These are phyloP conservation scores for Stenocarpella maydis DNA, from an alignment of 2,329 filamentous ascomycete species.

Conservation along the genomic window DNA sequence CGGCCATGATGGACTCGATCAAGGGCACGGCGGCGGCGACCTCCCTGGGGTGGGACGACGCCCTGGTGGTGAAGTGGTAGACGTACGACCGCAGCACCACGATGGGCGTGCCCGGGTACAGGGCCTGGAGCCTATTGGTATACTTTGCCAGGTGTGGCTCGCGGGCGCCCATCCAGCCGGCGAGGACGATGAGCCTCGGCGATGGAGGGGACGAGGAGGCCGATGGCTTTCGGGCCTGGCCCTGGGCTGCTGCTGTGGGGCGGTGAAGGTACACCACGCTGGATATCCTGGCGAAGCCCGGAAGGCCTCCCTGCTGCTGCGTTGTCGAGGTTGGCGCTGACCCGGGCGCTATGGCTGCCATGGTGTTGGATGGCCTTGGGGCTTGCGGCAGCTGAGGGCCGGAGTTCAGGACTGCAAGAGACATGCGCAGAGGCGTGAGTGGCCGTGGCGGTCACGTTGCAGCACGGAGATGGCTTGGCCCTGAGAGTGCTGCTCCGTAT, in stretches of 20 bases:
- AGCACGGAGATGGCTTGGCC: neutral
- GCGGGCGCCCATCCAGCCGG: constrained; percentile 61
- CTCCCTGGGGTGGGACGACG: constrained; percentile 43
- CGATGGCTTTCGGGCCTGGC: constrained; percentile 22
- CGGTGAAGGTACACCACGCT: constrained; percentile 21
- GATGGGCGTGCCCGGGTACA: constrained; percentile 55
- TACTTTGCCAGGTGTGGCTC: constrained; percentile 62
- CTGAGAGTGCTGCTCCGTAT: neutral
- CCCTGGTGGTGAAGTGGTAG: constrained; percentile 46
- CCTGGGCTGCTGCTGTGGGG: constrained; percentile 1
- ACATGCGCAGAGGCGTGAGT: neutral
- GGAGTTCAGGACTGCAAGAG: neutral
- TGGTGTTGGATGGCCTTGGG: neutral
- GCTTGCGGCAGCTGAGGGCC: neutral
- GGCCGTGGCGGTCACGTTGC: neutral
- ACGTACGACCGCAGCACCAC: constrained; percentile 55
- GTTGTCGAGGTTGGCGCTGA: constrained; percentile 17
- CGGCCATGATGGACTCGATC: constrained; percentile 44
- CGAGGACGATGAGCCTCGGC: constrained; percentile 57
- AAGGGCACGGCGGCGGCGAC: constrained; percentile 51
- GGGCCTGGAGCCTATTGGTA: constrained; percentile 51
- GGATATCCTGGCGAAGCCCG: constrained; percentile 28
- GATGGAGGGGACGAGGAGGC: constrained; percentile 32
- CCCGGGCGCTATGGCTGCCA: constrained; percentile 31
- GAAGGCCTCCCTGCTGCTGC: constrained; percentile 21